Conservation (phyloP, 768 basidiomycete species). For the Termitomyces sp. region DNA sequence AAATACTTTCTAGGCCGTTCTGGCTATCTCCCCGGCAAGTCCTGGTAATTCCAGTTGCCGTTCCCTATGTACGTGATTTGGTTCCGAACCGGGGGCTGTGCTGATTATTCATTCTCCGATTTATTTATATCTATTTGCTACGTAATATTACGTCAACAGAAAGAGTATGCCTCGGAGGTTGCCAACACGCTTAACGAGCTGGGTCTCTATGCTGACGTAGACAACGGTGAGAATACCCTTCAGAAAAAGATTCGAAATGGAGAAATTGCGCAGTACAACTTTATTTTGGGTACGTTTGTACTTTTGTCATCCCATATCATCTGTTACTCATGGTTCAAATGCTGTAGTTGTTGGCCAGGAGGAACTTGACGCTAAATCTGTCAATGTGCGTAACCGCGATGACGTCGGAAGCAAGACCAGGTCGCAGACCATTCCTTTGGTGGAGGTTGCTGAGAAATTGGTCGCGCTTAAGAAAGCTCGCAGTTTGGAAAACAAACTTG, state of each 20-base stretch:
- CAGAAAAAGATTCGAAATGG: conserved; percentile 97
- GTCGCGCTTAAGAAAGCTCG: conserved; percentile 57
- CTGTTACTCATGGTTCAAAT: neutral
- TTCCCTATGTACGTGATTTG: conserved; percentile 69
- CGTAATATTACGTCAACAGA: conserved; percentile 38
- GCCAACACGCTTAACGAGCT: conserved; percentile 55
- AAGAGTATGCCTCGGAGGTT: conserved; percentile 86
- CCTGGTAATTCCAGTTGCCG: conserved; percentile 89
- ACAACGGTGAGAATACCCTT: conserved; percentile 87
- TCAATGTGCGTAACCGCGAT: conserved; percentile 95
- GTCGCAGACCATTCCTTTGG: conserved; percentile 68
- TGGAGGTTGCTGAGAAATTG: conserved; percentile 65
- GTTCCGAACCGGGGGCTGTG: conserved; percentile 8
- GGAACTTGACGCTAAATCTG: conserved; percentile 79
- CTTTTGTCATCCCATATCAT: neutral
- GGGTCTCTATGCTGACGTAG: conserved; percentile 87
- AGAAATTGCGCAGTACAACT: conserved; percentile 97
- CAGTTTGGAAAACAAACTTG: conserved; percentile 31
- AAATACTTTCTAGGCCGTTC: conserved; percentile 66
- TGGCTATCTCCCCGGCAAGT: conserved; percentile 98
- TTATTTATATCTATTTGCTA: neutral
- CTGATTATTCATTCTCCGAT: neutral
- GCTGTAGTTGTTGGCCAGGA: conserved; percentile 89
- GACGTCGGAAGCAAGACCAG: conserved; percentile 83
- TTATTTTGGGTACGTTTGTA: conserved; percentile 77